Evolutionary conservation across 768 basidiomycete species (phyloP).

Genomic region (Leucogyrophana mollusca): DNA sequence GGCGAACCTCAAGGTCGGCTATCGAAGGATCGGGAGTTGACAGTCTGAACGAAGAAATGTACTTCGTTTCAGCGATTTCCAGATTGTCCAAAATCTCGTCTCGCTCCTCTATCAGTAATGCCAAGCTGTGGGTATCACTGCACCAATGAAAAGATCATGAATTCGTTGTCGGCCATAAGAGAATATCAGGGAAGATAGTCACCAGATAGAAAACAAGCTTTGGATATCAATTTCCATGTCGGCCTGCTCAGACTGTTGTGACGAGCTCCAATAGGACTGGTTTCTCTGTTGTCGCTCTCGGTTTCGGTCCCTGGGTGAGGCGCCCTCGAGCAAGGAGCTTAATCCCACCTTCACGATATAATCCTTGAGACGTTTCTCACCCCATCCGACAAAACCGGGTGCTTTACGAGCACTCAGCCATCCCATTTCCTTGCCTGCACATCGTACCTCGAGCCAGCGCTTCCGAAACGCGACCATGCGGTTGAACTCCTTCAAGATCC

Average conservation of each 20-base stretch:
- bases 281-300: conserved; percentile 24
- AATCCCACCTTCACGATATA: conserved; percentile 64
- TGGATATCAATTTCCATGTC: conserved; percentile 63
- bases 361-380: conserved; percentile 71
- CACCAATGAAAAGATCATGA: background rate
- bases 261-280: conserved; percentile 7
- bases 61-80: conserved; percentile 77
- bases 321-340: conserved; percentile 51
- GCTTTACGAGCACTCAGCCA: conserved; percentile 66
- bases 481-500: conserved; percentile 65
- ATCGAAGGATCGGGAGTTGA: conserved; percentile 75
- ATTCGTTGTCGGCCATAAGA: background rate
- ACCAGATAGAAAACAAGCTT: conserved; percentile 77
- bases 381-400: conserved; percentile 69
- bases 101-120: conserved; percentile 68
- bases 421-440: conserved; percentile 71
- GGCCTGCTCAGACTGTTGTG: conserved; percentile 35
- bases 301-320: conserved; percentile 26
- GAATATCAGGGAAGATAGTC: conserved; percentile 18
- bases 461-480: conserved; percentile 50
- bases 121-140: conserved; percentile 71
- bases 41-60: conserved; percentile 72
- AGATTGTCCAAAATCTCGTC: conserved; percentile 77
- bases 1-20: conserved; percentile 46
- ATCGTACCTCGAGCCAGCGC: conserved; percentile 61